Evolutionary conservation across 768 basidiomycete genomes (phyloP), one percentile per base, ranked within the genome.

Genomic region (Myochromella boudieri): DNA sequence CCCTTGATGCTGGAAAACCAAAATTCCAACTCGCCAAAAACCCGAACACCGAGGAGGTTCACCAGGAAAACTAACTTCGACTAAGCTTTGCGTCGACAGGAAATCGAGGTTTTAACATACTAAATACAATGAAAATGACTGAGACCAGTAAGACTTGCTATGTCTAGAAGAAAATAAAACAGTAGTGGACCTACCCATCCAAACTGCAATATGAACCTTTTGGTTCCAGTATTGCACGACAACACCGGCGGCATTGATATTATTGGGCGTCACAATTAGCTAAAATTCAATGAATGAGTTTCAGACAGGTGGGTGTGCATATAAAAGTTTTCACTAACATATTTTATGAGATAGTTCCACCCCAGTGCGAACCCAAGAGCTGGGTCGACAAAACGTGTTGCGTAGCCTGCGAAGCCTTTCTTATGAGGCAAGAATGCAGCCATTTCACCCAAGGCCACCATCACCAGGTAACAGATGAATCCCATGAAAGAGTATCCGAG

Each of bases 21-120:
- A 64, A 85, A 86, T 58, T 85, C 83, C n/a, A 85, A 66, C 59
- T 87, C 84, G 42, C 84, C 83, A 48, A 86, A 87, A 5, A 84
- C 73, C 1, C 79, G 76, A 17, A 87, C 76, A 33, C 82, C 83
- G 32, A 85, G 68, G 11, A 84, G 60, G 61, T 85, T 85, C 52
- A 84, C 57, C 15, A 68, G 11, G 49, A 80, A 76, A 44, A 84
- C 77, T 82, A 17, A 6, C 20, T 11, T 11, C 20, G 2, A 22
- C 51, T 55, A 17, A 56, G 28, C 15, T 2, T 20, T 36, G n/a
- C 43, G 25, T 11, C 20, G 3, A 11, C 18, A 17, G 15, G 11
- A 18, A 18, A 21, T 12, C 15, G 17, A 27, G 36, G 34, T 17
- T 29, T 22, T 6, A 48, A 36, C 72, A 44, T 53, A 82, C 80